A percentile compares a stretch with the other conserved stretches of the same genome.
Conservation (phyloP, 306 rosid species). For the Begonia peltatifolia region DNA sequence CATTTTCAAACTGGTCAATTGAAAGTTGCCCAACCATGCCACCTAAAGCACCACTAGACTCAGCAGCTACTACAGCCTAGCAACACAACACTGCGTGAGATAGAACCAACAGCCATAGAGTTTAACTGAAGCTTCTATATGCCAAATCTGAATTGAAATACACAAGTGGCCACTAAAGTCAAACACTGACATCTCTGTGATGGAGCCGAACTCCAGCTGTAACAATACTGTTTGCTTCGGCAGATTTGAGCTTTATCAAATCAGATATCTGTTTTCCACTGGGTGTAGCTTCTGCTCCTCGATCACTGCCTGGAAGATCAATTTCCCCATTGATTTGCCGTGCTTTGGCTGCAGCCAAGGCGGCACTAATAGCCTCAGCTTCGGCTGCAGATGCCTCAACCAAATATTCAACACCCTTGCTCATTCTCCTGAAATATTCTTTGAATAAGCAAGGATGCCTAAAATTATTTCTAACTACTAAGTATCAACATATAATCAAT, state of each 20-base stretch:
- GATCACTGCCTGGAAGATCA: constrained; percentile 84
- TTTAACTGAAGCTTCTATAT: neutral
- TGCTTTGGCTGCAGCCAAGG: constrained; percentile 97
- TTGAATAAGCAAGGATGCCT: no score
- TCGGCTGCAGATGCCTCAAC: constrained; percentile 99
- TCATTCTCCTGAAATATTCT: constrained; percentile 41
- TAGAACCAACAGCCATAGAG: constrained; percentile 10
- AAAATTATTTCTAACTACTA: no score
- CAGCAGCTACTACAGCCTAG: constrained; percentile 97
- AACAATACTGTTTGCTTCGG: constrained; percentile 45
- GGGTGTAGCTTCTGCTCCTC: constrained; percentile 94
- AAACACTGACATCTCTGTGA: constrained; percentile 92
- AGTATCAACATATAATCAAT: neutral
- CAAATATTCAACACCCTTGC: constrained; percentile 94
- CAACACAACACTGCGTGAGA: constrained; percentile 11
- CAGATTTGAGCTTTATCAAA: constrained; percentile 76
- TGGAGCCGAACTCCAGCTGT: constrained; percentile 91
- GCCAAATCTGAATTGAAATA: constrained; percentile 4
- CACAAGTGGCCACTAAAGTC: constrained; percentile 15
- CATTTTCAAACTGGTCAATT: constrained; percentile 96
- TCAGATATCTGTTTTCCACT: constrained; percentile 87
- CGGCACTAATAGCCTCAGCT: constrained; percentile 98
- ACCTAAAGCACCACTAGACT: constrained; percentile 96
- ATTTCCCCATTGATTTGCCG: constrained; percentile 85
- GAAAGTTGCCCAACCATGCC: constrained; percentile 99